These are phyloP conservation scores for Lanmaoa pseudosensibilis DNA, from an alignment of 768 basidiomycete species.

Conservation along the genomic window DNA sequence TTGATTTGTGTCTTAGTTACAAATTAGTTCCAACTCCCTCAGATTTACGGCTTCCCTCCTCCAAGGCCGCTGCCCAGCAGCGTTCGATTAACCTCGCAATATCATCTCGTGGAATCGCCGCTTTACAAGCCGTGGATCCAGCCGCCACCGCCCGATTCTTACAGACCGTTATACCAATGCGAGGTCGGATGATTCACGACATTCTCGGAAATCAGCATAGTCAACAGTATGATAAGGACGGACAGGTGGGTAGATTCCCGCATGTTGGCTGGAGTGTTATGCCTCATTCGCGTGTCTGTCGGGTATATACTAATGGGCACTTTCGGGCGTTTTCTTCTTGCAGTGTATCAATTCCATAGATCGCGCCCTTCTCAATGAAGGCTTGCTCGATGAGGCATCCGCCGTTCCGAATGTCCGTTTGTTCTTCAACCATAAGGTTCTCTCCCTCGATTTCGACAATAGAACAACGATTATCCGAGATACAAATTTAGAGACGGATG, in stretches of 20 bases:
- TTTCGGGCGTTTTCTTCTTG: conserved; percentile 23
- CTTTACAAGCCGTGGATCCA: conserved; percentile 78
- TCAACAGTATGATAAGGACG: conserved; percentile 84
- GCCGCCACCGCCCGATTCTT: conserved; percentile 69
- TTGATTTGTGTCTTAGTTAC: conserved; percentile 14
- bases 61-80: conserved; percentile 63
- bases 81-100: conserved; percentile 97
- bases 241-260: conserved; percentile 62
- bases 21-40: conserved; percentile 14
- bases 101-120: conserved; percentile 89
- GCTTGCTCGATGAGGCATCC: conserved; percentile 76
- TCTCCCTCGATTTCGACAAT: conserved; percentile 71
- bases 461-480: conserved; percentile 56
- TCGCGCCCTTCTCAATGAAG: conserved; percentile 82
- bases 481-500: conserved; percentile 40
- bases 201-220: conserved; percentile 69
- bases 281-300: conserved; percentile 23
- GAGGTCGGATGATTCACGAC: conserved; percentile 93
- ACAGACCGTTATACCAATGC: conserved; percentile 86
- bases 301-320: conserved; percentile 24
- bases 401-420: conserved; percentile 59
- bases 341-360: conserved; percentile 96
- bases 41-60: conserved; percentile 77
- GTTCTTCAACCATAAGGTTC: conserved; percentile 81
- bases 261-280: conserved; percentile 9